Base-by-base conservation (phyloP, 352 stramenopile genomes). In the Discostella stelligera region DNA sequence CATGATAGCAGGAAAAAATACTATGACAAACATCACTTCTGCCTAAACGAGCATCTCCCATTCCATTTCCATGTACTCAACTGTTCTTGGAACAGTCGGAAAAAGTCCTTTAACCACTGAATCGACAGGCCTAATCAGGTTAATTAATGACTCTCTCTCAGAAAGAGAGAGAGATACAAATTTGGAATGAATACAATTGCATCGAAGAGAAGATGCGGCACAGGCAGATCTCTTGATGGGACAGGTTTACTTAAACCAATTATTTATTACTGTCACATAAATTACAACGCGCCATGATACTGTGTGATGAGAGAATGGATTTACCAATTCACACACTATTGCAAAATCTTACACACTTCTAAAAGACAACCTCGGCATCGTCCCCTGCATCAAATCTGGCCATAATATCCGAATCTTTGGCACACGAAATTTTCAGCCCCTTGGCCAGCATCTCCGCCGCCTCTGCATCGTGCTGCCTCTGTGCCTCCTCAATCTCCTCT, bases 351-450 rank as follows among this genome's bases (percentile, higher is more conserved):
- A 1, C 37, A 41, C 32, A 44, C 37, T 60, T 59, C 69, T 91
- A 91, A 65, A 93, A 90, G 30, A 94, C 85, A 80, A 92, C 86
- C 75, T 93, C 87, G 8, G 74, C 79, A 68, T 94, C 88, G 59
- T 92, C 84, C 16, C 71, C 72, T 21, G 82, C 83, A 80, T 90
- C 87, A 80, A 84, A 93, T 18, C 64, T 60, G 16, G 76, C 77
- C 46, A 88, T 91, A 67, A 93, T 91, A 82, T 93, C 88, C 13
- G 61, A 76, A 18, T 86, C 78, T 52, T 84, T 79, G 8, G 13
- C 65, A 52, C 75, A 64, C 44, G 58, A n/a, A 37, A 44, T 48
- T 46, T 23, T 62, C 37, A 62, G 27, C n/a, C 49, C 58, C 44
- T 44, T 54, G 30, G 32, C 25, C 8, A 46, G 11, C 16, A 62